Conservation (phyloP, 2,329 filamentous ascomycete species). For the Fusarium neocosmosporiellum region DNA sequence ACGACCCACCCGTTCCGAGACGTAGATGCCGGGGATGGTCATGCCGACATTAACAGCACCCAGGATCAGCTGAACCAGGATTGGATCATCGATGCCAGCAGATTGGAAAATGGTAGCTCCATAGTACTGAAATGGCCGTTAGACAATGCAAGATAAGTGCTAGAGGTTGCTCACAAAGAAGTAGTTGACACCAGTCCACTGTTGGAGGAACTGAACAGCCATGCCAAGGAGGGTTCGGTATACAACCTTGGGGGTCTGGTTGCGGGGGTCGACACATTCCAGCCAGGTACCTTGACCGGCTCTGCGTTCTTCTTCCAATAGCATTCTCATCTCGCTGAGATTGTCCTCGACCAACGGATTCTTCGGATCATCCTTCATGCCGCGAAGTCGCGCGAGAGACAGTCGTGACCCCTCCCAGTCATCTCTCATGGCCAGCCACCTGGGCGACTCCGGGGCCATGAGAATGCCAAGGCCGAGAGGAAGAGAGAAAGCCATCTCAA, state of each 20-base stretch:
- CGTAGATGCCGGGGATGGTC: conserved; percentile 73
- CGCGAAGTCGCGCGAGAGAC: conserved; percentile 63
- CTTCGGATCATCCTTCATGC: conserved; percentile 57
- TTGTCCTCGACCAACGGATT: conserved; percentile 60
- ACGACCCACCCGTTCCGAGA: conserved; percentile 75
- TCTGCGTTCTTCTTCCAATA: conserved; percentile 55
- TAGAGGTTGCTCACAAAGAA: conserved; percentile 38
- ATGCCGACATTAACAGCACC: conserved; percentile 73
- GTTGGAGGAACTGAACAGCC: conserved; percentile 71
- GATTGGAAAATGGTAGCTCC: conserved; percentile 73
- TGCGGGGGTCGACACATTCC: conserved; percentile 68
- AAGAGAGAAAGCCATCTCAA: conserved; percentile 63
- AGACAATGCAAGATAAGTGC: neutral
- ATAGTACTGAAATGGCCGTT: conserved; percentile 58
- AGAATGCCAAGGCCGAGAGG: conserved; percentile 63
- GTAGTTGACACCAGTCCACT: conserved; percentile 70
- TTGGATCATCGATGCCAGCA: conserved; percentile 73
- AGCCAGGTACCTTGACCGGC: conserved; percentile 61
- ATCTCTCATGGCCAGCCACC: conserved; percentile 61
- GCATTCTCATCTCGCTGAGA: conserved; percentile 61
- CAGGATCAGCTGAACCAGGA: conserved; percentile 74
- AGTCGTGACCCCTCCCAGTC: conserved; percentile 59
- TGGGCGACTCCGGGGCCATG: conserved; percentile 64
- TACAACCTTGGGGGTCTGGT: conserved; percentile 63
- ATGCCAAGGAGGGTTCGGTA: conserved; percentile 74